Conservation (phyloP, 2,329 filamentous ascomycete species). For the Cercospora sp. region DNA sequence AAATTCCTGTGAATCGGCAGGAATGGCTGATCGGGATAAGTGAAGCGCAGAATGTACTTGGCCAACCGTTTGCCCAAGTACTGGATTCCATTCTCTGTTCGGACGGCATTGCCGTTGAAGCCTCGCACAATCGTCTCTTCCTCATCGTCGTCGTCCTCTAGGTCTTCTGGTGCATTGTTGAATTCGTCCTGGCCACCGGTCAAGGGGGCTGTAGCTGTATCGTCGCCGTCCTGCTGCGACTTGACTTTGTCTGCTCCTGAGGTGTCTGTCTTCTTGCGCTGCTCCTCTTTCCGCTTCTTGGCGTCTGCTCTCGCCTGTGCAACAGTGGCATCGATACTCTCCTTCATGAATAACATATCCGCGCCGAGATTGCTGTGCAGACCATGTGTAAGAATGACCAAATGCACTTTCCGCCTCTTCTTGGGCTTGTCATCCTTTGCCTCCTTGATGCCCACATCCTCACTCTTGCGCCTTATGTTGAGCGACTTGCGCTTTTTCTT, state of each 20-base stretch:
- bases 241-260: slow-evolving; percentile 18
- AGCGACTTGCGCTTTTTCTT: slow-evolving; percentile 28
- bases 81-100: slow-evolving; percentile 93
- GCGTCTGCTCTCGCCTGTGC: slow-evolving; percentile 72
- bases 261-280: slow-evolving; percentile 18
- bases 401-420: slow-evolving; percentile 77
- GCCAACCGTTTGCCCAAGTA: slow-evolving; percentile 93
- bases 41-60: slow-evolving; percentile 84
- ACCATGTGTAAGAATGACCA: slow-evolving; percentile 91
- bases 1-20: slow-evolving; percentile 64
- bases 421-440: slow-evolving; percentile 39
- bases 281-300: slow-evolving; percentile 56
- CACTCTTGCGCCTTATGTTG: slow-evolving; percentile 17
- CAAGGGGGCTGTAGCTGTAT: slow-evolving; percentile 47
- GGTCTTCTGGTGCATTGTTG: slow-evolving; percentile 41
- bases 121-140: slow-evolving; percentile 87
- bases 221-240: slow-evolving; percentile 20
- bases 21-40: slow-evolving; percentile 91
- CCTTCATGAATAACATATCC: slow-evolving; percentile 96
- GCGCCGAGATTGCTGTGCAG: slow-evolving; percentile 93
- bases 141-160: slow-evolving; percentile 65
- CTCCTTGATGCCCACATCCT: slow-evolving; percentile 24
- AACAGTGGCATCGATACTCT: slow-evolving; percentile 86
- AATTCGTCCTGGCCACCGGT: slow-evolving; percentile 55
- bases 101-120: slow-evolving; percentile 84